Percentiles rank a stretch among this genome's conserved stretches.
These are phyloP conservation scores for Agapanthus africanus DNA, from an alignment of 106 monocot genomes.

Conservation along the genomic window DNA sequence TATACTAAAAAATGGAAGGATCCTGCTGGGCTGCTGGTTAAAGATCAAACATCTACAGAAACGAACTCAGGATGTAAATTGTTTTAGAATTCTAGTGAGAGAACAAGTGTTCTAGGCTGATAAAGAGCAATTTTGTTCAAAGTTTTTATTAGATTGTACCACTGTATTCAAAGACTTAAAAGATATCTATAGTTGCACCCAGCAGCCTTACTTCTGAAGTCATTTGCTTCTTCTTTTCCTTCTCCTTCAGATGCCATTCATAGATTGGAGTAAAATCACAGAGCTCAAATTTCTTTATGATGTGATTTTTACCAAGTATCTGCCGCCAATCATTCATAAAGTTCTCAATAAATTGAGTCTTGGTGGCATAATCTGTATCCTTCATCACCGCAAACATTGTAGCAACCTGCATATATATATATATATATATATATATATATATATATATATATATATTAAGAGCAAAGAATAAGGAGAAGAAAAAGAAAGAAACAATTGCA, in stretches of 20 bases:
- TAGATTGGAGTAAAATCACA: conserved; percentile 96
- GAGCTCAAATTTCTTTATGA: conserved; percentile 92
- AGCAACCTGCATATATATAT: conserved; percentile 71
- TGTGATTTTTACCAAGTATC: conserved; percentile 85
- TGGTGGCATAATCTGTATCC: conserved; percentile 92
- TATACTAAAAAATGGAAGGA: too few species aligned
- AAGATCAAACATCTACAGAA: too few species aligned
- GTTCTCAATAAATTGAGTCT: conserved; percentile 80
- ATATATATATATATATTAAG: background rate
- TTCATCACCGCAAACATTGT: conserved; percentile 99
- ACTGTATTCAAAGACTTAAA: background rate
- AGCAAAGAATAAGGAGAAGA: conserved; percentile 6
- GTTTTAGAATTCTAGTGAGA: background rate
- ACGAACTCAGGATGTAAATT: too few species aligned
- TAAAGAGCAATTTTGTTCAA: background rate
- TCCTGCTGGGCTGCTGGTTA: too few species aligned
- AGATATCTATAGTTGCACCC: background rate
- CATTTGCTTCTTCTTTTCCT: conserved; percentile 98
- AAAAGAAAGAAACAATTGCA: background rate
- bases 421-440: background rate
- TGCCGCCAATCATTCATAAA: conserved; percentile 80
- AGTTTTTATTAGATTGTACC: background rate
- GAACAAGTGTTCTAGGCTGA: background rate
- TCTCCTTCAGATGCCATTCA: conserved; percentile 91
- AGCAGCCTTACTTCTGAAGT: conserved; percentile 50